Percentiles rank a stretch among this genome's conserved stretches.
These are phyloP conservation scores for Trichoderma sp. DNA, from an alignment of 2,329 filamentous ascomycete species.

Conservation along the genomic window DNA sequence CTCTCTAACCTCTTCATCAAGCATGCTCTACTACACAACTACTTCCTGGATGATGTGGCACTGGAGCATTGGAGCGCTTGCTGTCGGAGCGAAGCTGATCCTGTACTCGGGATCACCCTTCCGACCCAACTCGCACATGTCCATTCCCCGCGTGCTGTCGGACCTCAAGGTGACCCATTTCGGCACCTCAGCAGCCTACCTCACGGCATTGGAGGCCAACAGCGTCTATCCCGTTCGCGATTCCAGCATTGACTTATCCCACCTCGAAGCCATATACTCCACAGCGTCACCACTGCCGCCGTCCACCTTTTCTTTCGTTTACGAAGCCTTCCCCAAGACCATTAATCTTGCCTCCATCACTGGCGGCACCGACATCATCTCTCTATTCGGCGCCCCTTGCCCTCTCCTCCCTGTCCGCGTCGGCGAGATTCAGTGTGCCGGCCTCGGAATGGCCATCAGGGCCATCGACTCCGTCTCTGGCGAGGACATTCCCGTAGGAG, in stretches of 20 bases:
- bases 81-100: conserved; percentile 76
- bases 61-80: conserved; percentile 85
- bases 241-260: conserved; percentile 54
- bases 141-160: conserved; percentile 78
- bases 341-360: conserved; percentile 92
- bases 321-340: conserved; percentile 72
- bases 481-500: conserved; percentile 53
- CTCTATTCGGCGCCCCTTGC: conserved; percentile 84
- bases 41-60: conserved; percentile 99
- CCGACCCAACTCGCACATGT: conserved; percentile 71
- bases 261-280: conserved; percentile 82
- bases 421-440: conserved; percentile 75
- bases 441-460: conserved; percentile 73
- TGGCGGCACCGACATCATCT: conserved; percentile 94
- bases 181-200: conserved; percentile 90
- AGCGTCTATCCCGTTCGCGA: conserved; percentile 55
- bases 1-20: conserved; percentile 68
- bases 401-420: conserved; percentile 68
- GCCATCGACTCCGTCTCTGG: conserved; percentile 58
- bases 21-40: conserved; percentile 90
- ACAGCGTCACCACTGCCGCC: conserved; percentile 90
- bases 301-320: conserved; percentile 88
- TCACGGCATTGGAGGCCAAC: conserved; percentile 84
- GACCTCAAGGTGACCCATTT: conserved; percentile 85
- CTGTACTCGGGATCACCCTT: conserved; percentile 95